Conservation (phyloP, 176 grass and related monocot species). For the Paspalum vaginatum region DNA sequence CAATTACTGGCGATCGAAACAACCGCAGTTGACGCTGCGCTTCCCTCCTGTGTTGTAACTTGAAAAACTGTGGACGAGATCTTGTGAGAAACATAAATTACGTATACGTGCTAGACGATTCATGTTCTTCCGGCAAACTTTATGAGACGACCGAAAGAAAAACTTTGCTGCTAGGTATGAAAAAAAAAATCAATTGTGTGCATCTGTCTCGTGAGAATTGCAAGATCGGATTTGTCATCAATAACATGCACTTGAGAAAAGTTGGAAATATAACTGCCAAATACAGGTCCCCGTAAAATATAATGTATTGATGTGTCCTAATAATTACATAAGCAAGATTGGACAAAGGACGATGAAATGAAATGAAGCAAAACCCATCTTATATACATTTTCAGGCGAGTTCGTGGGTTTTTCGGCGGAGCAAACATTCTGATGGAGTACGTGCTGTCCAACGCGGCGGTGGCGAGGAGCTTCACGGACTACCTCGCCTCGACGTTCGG, state of each 20-base stretch:
- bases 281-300: background rate
- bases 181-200: background rate
- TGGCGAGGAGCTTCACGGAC: constrained; percentile 94
- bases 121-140: background rate
- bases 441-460: constrained; percentile 96
- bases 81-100: background rate
- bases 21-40: background rate
- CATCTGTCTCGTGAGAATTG: background rate
- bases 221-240: background rate
- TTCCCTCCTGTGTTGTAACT: too few species aligned
- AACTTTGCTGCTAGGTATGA: background rate
- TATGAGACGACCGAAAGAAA: background rate
- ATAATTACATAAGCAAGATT: background rate
- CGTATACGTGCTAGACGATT: background rate
- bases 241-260: background rate
- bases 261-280: background rate
- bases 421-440: constrained; percentile 98
- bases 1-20: background rate
- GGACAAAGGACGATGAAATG: background rate
- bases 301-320: background rate
- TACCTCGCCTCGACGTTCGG: constrained; percentile 87
- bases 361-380: background rate
- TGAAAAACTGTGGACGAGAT: background rate
- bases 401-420: constrained; percentile 92
- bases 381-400: constrained; percentile 55